Base-by-base conservation (phyloP, 345 rosid genomes). In the Rhizophora mangle region DNA sequence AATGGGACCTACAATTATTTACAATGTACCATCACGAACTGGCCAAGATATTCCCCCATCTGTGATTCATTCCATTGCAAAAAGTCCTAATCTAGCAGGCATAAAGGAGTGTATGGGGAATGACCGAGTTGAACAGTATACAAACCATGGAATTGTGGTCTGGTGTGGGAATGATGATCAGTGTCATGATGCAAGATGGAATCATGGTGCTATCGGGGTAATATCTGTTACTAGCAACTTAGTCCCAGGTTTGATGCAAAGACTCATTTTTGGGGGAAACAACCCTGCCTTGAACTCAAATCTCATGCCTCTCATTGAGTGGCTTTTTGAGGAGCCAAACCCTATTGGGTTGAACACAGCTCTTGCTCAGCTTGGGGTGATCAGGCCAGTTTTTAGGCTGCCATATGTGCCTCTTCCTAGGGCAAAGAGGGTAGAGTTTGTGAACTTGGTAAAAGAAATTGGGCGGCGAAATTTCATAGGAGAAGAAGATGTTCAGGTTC, bases 81-180 rank as follows among this genome's bases (percentile, higher is more conserved):
- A 68, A 71, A 87, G 89, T 68, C 78, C 82, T 0, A 89, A 91
- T 78, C 57, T 91, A 63, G 96, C 93, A 1, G 96, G 96, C 32
- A 69, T 91, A 11, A 94, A 94, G 78, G 96, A 94, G 69, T 91
- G 97, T 43, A 82, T 84, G 16, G 97, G 98, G 3, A 80, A 89
- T 72, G 84, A 86, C 55, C 81, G 95, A 56, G 84, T 91, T 26
- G 82, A 83, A 67, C 84, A 78, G 64, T 88, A 91, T 64, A 85
- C 92, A 46, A 78, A 75, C 29, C 80, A 87, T 13, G 92, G 92
- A 26, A 80, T 91, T 47, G 89, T 87, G 18, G 96, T 89, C 64
- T 91, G 97, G 97, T 86, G 87, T 63, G 97, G 96, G 51, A 91
- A 91, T 21, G 97, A 91, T 68, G 95, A 91, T 65, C 77, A 94